Evolutionary conservation across 2,329 filamentous ascomycete species (phyloP).

Genomic region (Microdochium paspali): DNA sequence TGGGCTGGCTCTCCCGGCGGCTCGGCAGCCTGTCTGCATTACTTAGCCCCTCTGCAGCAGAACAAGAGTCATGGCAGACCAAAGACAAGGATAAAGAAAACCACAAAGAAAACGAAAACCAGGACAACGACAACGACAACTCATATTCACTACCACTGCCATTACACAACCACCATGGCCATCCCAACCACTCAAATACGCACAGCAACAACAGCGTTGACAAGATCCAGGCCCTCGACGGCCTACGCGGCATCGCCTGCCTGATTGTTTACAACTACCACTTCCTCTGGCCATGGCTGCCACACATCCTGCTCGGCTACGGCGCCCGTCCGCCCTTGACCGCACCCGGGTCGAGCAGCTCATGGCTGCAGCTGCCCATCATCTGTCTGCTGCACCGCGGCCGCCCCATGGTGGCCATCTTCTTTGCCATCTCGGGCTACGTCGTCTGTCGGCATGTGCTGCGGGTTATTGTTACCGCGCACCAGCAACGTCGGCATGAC

Average conservation of each 20-base stretch:
- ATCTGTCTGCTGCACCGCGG: constrained; percentile 28
- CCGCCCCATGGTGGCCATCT: constrained; percentile 30
- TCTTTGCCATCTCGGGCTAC: constrained; percentile 33
- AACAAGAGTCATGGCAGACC: too few species aligned
- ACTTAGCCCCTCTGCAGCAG: too few species aligned
- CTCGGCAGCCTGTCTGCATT: too few species aligned
- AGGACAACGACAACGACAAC: too few species aligned
- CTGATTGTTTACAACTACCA: constrained; percentile 32
- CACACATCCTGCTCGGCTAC: constrained; percentile 28
- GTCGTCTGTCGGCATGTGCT: constrained; percentile 28
- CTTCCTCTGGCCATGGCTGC: constrained; percentile 30
- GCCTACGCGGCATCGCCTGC: constrained; percentile 29
- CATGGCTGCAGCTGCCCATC: constrained; percentile 25
- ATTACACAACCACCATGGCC: too few species aligned
- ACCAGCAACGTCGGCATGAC: constrained; percentile 3
- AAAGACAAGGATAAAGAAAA: too few species aligned
- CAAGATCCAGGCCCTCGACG: constrained; percentile 29
- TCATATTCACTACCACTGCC: too few species aligned
- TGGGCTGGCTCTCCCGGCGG: too few species aligned
- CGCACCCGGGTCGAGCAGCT: constrained; percentile 22
- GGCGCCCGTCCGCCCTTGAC: constrained; percentile 25
- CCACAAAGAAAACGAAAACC: too few species aligned
- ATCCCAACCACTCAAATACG: too few species aligned
- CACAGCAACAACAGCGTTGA: constrained; percentile 12
- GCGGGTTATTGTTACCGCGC: constrained; percentile 23